A percentile compares a stretch with the other conserved stretches of the same genome.
phyloP scores from a whole-genome alignment of 495 filamentous ascomycete species.

The Chaetomium fimeti region DNA sequence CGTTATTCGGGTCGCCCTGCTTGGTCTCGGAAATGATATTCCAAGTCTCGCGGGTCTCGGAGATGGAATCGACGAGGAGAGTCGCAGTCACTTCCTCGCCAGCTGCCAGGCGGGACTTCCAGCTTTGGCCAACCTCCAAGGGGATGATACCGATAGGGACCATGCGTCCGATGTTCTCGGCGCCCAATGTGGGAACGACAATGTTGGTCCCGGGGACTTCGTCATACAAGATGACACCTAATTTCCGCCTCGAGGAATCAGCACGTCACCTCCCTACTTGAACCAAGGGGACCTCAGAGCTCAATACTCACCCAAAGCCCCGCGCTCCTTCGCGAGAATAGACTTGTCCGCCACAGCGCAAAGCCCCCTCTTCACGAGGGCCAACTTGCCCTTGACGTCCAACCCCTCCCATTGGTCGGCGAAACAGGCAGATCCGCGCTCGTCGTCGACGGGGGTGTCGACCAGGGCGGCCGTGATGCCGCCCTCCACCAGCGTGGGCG shows the following conservation, averaged over 20 bases:
- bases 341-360: conserved; percentile 63
- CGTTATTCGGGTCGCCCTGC: conserved; percentile 61
- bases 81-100: conserved; percentile 34
- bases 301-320: conserved; percentile 53
- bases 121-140: conserved; percentile 48
- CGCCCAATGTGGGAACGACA: conserved; percentile 48
- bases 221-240: conserved; percentile 56
- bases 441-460: conserved; percentile 35
- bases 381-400: conserved; percentile 55
- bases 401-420: conserved; percentile 39
- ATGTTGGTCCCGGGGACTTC: conserved; percentile 52
- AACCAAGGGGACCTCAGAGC: conserved; percentile 29
- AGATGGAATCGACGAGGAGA: conserved; percentile 40
- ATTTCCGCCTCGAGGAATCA: not conserved
- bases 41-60: conserved; percentile 52
- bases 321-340: conserved; percentile 54
- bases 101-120: conserved; percentile 43
- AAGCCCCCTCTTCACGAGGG: conserved; percentile 59
- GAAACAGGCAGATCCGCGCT: conserved; percentile 39
- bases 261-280: not conserved
- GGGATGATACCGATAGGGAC: conserved; percentile 37
- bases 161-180: conserved; percentile 32
- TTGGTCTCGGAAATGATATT: conserved; percentile 69
- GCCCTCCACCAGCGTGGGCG: conserved; percentile 25
- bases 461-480: conserved; percentile 28